Evolutionary conservation across 179 eudicot genomes (phyloP).

Genomic region (Beta macrorhiza): DNA sequence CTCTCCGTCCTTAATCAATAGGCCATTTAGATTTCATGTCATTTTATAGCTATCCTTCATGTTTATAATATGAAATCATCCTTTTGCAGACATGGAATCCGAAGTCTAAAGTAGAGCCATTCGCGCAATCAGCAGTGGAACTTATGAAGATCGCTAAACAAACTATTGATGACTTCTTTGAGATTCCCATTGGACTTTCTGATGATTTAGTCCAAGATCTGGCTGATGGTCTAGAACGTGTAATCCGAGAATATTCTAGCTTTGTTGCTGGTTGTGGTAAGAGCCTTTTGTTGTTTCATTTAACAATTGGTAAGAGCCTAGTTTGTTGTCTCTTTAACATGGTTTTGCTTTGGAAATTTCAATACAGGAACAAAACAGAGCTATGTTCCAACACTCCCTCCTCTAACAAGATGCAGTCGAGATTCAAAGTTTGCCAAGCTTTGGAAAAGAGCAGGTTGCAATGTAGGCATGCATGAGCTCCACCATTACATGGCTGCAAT

Average conservation of each 20-base stretch:
- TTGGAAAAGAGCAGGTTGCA: constrained; percentile 70
- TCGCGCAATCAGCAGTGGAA: constrained; percentile 76
- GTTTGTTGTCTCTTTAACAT: constrained; percentile 33
- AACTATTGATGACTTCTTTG: constrained; percentile 65
- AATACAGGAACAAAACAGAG: constrained; percentile 79
- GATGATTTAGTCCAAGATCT: constrained; percentile 68
- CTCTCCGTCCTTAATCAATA: no score
- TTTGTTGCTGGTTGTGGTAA: constrained; percentile 92
- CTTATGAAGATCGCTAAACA: constrained; percentile 58
- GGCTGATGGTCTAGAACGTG: constrained; percentile 66
- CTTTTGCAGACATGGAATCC: constrained; percentile 86
- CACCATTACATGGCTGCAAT: constrained; percentile 32
- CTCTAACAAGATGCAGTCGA: constrained; percentile 78
- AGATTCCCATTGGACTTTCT: constrained; percentile 61
- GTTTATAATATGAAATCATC: not conserved
- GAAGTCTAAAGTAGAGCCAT: constrained; percentile 84
- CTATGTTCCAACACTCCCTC: constrained; percentile 84
- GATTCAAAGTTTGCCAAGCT: constrained; percentile 66
- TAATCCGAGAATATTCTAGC: constrained; percentile 68
- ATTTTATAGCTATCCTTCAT: no score
- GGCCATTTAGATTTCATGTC: no score
- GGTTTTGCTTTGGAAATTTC: constrained; percentile 2
- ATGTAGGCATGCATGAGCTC: constrained; percentile 39
- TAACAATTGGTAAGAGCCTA: constrained; percentile 41
- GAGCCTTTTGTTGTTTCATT: not conserved